phyloP scores from a whole-genome alignment of 1,284 basidiomycete genomes.

The Leccinum huronense region DNA sequence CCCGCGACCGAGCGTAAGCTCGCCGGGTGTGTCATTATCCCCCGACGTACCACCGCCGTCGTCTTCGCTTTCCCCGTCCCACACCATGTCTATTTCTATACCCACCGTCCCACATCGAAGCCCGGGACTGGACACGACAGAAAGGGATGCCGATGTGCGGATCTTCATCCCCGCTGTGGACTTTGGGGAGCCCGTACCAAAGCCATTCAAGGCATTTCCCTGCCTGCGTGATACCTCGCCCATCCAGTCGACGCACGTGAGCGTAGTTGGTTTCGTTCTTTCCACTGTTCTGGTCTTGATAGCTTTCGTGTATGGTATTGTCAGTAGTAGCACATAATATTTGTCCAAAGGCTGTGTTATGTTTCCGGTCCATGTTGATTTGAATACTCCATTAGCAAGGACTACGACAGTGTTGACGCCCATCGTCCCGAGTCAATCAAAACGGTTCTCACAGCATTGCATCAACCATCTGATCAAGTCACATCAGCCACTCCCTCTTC shows the following conservation, averaged over 20 bases:
- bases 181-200: background rate
- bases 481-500: too few relatives aligned
- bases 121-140: background rate
- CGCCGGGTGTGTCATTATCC: background rate
- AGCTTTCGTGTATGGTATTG: background rate
- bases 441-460: too few relatives aligned
- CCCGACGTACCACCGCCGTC: background rate
- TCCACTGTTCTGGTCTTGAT: background rate
- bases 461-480: too few relatives aligned
- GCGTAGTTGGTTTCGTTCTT: background rate
- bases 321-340: background rate
- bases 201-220: background rate
- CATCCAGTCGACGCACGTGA: background rate
- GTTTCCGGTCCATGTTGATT: background rate
- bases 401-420: background rate
- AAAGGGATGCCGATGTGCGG: constrained; percentile 9
- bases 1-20: constrained; percentile 7
- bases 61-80: background rate
- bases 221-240: background rate
- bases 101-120: background rate
- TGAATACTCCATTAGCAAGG: background rate
- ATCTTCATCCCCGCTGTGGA: constrained; percentile 4
- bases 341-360: background rate
- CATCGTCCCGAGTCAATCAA: too few relatives aligned
- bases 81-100: background rate